Evolutionary conservation across 495 filamentous ascomycete genomes (phyloP).

Genomic region (Friedmanniomyces endolithicus): DNA sequence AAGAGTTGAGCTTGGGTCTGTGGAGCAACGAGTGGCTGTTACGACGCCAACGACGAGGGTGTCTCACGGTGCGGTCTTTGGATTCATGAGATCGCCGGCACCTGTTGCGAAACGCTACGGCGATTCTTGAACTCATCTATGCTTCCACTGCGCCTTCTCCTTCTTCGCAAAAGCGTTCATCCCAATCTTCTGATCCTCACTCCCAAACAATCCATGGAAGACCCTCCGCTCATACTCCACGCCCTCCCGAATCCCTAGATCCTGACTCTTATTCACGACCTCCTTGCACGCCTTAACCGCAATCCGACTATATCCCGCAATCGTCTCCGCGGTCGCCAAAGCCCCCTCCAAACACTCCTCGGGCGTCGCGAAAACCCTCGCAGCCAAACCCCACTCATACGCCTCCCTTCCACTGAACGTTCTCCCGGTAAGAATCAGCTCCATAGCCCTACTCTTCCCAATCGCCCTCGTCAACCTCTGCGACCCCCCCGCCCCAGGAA

Average conservation of each 20-base stretch:
- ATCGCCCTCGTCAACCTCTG: slow-evolving; percentile 81
- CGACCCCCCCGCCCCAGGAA: slow-evolving; percentile 83
- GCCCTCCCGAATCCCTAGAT: slow-evolving; percentile 70
- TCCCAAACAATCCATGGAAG: slow-evolving; percentile 88
- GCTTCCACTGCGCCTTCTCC: slow-evolving; percentile 80
- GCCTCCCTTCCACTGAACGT: slow-evolving; percentile 73
- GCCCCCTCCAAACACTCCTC: slow-evolving; percentile 69
- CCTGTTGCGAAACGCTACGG: too few relatives aligned
- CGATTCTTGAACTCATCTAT: slow-evolving; percentile 41
- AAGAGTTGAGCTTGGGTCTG: not conserved
- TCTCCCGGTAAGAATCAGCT: slow-evolving; percentile 77
- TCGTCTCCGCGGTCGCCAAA: slow-evolving; percentile 71
- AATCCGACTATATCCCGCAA: slow-evolving; percentile 67
- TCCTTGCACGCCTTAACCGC: slow-evolving; percentile 89
- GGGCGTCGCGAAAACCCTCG: slow-evolving; percentile 65
- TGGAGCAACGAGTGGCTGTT: not conserved
- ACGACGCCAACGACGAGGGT: not conserved
- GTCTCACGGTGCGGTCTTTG: not conserved
- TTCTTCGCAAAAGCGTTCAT: slow-evolving; percentile 95
- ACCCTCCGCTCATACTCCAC: slow-evolving; percentile 87
- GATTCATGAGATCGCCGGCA: too few relatives aligned
- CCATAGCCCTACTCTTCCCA: slow-evolving; percentile 87
- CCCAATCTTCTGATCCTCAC: slow-evolving; percentile 89
- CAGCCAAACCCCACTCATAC: slow-evolving; percentile 79
- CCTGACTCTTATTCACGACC: slow-evolving; percentile 95